A percentile compares a stretch with the other conserved stretches of the same genome.
phyloP scores from a whole-genome alignment of 108 stramenopile species.

The Nannochloropsis oceanica region DNA sequence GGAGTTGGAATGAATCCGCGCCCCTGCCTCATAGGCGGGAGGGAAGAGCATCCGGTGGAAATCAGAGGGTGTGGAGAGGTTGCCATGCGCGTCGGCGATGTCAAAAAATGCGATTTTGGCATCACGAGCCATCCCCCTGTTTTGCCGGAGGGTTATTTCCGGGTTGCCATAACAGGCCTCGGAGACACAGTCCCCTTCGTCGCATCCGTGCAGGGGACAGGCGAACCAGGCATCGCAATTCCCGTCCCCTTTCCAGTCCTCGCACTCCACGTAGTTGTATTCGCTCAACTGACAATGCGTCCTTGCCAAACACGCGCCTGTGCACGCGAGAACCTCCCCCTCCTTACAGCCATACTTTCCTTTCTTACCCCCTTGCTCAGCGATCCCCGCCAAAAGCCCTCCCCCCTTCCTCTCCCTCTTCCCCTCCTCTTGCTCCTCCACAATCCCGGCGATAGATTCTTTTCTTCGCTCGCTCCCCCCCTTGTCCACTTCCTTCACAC shows the following conservation, averaged over 20 bases:
- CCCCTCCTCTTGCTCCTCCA: background rate
- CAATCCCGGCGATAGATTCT: background rate
- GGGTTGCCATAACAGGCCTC: background rate
- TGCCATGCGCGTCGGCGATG: background rate
- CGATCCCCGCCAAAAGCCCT: background rate
- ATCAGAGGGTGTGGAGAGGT: background rate
- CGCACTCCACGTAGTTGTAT: background rate
- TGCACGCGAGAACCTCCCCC: background rate
- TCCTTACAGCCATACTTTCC: background rate
- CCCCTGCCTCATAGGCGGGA: constrained; percentile 19
- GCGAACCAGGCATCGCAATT: background rate
- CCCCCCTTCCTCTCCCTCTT: too few species aligned
- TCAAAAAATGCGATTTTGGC: constrained; percentile 37
- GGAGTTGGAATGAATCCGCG: constrained; percentile 25
- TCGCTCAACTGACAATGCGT: background rate
- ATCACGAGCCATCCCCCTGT: constrained; percentile 20
- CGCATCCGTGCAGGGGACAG: constrained; percentile 3
- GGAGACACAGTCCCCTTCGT: background rate
- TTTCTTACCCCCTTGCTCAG: background rate
- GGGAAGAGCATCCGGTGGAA: background rate
- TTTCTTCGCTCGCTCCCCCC: background rate
- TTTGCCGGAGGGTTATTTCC: background rate
- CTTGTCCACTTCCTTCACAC: background rate
- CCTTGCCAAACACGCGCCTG: background rate
- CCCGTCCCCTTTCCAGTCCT: background rate